Percentiles rank a stretch among this genome's conserved stretches.
Conservation (phyloP, 352 stramenopile genomes). For the Phytophthora sansomeana region DNA sequence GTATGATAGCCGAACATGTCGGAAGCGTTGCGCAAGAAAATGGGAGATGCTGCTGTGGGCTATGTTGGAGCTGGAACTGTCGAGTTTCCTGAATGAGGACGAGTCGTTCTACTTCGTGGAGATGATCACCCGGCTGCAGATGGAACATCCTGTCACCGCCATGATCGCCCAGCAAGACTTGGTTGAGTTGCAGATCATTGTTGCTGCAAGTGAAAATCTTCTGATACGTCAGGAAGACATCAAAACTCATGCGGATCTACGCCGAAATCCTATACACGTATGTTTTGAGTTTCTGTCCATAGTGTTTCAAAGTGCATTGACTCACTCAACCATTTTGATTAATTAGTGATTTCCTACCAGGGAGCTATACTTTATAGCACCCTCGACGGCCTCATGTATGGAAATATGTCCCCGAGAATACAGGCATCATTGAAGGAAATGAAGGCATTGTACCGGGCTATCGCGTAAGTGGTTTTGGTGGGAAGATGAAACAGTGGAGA, state of each 20-base stretch:
- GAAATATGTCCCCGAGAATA: slow-evolving; percentile 89
- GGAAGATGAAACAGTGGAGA: too few species aligned
- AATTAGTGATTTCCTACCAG: slow-evolving; percentile 90
- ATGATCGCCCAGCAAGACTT: slow-evolving; percentile 90
- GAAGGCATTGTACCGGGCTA: too few species aligned
- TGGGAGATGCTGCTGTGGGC: slow-evolving; percentile 91
- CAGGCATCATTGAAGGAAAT: slow-evolving; percentile 89
- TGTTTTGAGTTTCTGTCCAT: slow-evolving; percentile 24
- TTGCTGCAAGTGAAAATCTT: slow-evolving; percentile 92
- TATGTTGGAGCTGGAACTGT: slow-evolving; percentile 95
- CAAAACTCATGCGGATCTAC: slow-evolving; percentile 92
- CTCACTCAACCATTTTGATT: background rate
- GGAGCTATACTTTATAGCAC: slow-evolving; percentile 88
- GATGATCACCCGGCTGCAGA: slow-evolving; percentile 97
- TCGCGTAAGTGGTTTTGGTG: too few species aligned
- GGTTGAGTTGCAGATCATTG: slow-evolving; percentile 95
- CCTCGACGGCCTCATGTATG: slow-evolving; percentile 75
- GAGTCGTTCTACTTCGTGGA: slow-evolving; percentile 97
- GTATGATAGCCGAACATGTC: slow-evolving; percentile 73
- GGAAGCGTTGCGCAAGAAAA: slow-evolving; percentile 82
- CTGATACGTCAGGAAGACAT: slow-evolving; percentile 92
- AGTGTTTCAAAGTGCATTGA: background rate
- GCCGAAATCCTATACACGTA: slow-evolving; percentile 94
- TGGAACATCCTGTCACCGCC: slow-evolving; percentile 94
- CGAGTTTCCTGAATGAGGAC: slow-evolving; percentile 94